A percentile compares a stretch with the other conserved stretches of the same genome.
Evolutionary conservation across 2,329 filamentous ascomycete species (phyloP).

Genomic region (Domatiomyces catenatus): DNA sequence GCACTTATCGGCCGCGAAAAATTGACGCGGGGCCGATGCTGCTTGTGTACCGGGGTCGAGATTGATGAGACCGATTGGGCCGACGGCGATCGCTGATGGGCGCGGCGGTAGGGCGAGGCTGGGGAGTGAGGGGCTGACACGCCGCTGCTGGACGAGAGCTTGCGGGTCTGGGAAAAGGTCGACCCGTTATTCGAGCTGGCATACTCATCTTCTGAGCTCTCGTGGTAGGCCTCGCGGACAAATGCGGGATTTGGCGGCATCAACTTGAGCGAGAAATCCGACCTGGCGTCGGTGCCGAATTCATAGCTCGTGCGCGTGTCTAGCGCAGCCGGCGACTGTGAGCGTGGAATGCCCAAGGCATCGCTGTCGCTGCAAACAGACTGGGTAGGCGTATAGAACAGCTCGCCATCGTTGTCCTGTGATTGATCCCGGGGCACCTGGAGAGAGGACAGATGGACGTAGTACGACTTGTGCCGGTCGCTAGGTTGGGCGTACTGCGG

Average conservation of each 20-base stretch:
- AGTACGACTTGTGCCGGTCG: conserved; percentile 54
- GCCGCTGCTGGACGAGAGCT: conserved; percentile 58
- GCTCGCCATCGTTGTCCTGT: not conserved
- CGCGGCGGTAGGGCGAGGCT: conserved; percentile 45
- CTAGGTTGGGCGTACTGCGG: conserved; percentile 30
- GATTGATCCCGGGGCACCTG: not conserved
- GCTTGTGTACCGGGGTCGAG: conserved; percentile 24
- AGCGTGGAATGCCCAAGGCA: conserved; percentile 15
- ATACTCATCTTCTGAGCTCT: conserved; percentile 58
- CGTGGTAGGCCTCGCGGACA: conserved; percentile 31
- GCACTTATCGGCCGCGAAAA: conserved; percentile 80
- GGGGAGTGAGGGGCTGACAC: conserved; percentile 46
- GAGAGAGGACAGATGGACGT: conserved; percentile 54
- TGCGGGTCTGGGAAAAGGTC: conserved; percentile 55
- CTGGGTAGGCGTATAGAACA: not conserved
- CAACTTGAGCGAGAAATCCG: conserved; percentile 6
- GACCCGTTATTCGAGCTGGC: conserved; percentile 42
- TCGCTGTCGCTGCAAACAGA: conserved; percentile 13
- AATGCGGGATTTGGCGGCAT: conserved; percentile 10
- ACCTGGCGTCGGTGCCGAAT: conserved; percentile 4
- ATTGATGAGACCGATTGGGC: conserved; percentile 63
- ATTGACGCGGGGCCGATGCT: conserved; percentile 68
- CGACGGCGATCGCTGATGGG: conserved; percentile 65
- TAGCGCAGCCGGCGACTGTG: conserved; percentile 16
- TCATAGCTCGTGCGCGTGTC: not conserved